A percentile compares a stretch with the other conserved stretches of the same genome.
Conservation (phyloP, 345 rosid species). For the Durio zibethinus region DNA sequence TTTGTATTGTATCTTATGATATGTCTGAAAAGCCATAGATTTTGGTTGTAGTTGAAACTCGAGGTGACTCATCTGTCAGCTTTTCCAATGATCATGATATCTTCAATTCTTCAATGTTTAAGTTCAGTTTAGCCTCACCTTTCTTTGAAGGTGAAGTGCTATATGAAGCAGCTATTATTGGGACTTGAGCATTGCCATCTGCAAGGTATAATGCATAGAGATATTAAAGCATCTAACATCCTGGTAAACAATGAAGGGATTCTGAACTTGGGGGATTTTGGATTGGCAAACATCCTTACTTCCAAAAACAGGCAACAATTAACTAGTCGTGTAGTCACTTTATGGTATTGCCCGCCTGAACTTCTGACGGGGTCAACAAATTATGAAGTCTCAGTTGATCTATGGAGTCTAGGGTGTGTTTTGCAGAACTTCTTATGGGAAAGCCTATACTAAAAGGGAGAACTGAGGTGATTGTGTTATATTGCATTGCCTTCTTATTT, state of each 20-base stretch:
- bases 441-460: constrained; percentile 76
- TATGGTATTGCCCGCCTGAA: constrained; percentile 88
- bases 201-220: constrained; percentile 70
- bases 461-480: constrained; percentile 51
- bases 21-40: neutral
- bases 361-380: constrained; percentile 77
- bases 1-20: constrained; percentile 14
- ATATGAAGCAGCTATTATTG: constrained; percentile 65
- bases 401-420: constrained; percentile 87
- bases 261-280: constrained; percentile 70
- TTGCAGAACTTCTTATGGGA: constrained; percentile 59
- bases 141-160: constrained; percentile 57
- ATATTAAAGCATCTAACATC: constrained; percentile 68
- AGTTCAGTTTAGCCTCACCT: constrained; percentile 9
- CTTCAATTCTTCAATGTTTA: neutral
- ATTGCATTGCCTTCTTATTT: neutral
- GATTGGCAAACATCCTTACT: constrained; percentile 57
- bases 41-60: neutral
- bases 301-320: constrained; percentile 45
- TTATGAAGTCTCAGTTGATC: constrained; percentile 61
- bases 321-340: constrained; percentile 77
- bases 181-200: constrained; percentile 75
- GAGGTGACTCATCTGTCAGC: too few relatives aligned
- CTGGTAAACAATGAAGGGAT: constrained; percentile 68
- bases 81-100: neutral